A percentile compares a stretch with the other conserved stretches of the same genome.
Evolutionary conservation across 768 basidiomycete genomes (phyloP).

Genomic region (Hericium coralloides): DNA sequence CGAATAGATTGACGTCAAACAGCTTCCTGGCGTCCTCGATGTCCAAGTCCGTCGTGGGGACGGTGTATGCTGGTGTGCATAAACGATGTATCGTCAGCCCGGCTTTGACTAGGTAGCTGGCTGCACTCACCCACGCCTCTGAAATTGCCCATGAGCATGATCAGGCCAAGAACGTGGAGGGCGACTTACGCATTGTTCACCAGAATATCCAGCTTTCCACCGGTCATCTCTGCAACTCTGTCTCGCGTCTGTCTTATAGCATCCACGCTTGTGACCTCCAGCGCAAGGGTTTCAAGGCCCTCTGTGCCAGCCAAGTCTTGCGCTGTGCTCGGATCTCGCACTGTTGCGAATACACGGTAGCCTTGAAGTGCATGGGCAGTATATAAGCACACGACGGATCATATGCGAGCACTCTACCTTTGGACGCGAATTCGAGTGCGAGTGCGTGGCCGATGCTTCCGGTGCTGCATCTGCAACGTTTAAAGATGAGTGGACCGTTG

Average conservation of each 20-base stretch:
- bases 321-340: slow-evolving; percentile 17
- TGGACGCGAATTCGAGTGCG: slow-evolving; percentile 14
- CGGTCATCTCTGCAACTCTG: slow-evolving; percentile 13
- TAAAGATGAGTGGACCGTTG: neutral
- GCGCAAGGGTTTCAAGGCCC: slow-evolving; percentile 13
- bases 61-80: slow-evolving; percentile 7
- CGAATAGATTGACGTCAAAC: slow-evolving; percentile 27
- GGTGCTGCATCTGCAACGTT: slow-evolving; percentile 11
- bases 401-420: neutral
- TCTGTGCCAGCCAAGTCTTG: slow-evolving; percentile 8
- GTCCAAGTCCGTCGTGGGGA: slow-evolving; percentile 20
- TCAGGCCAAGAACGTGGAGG: neutral
- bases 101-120: neutral
- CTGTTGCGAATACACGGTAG: slow-evolving; percentile 22
- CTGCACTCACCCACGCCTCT: neutral
- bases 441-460: slow-evolving; percentile 19
- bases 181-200: slow-evolving; percentile 22
- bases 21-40: slow-evolving; percentile 16
- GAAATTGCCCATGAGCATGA: neutral
- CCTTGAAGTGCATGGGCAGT: slow-evolving; percentile 4
- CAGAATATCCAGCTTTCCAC: slow-evolving; percentile 23
- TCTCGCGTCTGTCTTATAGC: slow-evolving; percentile 7
- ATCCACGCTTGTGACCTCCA: slow-evolving; percentile 20
- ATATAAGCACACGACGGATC: too few species aligned
- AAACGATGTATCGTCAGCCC: neutral